phyloP scores from a whole-genome alignment of 1,284 basidiomycete species.

The Rhodotorula sp. region DNA sequence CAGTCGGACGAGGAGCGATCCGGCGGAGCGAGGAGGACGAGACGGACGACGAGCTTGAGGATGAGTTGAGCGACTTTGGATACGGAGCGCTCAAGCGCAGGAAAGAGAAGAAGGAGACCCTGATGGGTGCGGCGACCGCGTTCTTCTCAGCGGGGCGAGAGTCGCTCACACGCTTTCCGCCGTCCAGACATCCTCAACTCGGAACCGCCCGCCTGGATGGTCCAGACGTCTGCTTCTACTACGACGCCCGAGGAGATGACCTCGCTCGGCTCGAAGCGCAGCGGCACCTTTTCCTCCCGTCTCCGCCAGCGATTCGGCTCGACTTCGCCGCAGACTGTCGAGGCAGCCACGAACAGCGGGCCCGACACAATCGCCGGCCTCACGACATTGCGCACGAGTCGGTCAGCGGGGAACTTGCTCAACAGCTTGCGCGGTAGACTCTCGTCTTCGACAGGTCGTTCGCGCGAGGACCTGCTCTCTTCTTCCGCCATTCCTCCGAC shows the following conservation, averaged over 20 bases:
- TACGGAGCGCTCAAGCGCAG: constrained; percentile 12
- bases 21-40: not conserved
- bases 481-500: not conserved
- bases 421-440: not conserved
- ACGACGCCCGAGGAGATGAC: not conserved
- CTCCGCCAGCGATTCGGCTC: constrained; percentile 14
- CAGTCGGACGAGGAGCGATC: not conserved
- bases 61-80: constrained; percentile 30
- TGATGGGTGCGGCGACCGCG: constrained; percentile 9
- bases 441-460: not conserved
- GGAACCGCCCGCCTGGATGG: constrained; percentile 22
- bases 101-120: constrained; percentile 23
- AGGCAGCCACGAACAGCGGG: not conserved
- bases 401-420: constrained; percentile 10
- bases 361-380: not conserved
- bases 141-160: too few relatives aligned
- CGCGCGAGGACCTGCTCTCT: not conserved
- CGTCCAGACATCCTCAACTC: constrained; percentile 26
- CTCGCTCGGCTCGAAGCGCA: not conserved
- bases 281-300: not conserved
- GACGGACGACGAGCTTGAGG: constrained; percentile 19
- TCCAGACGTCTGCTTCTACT: not conserved
- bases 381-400: constrained; percentile 12
- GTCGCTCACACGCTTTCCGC: not conserved
- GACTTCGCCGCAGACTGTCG: not conserved